These are phyloP conservation scores for Dryas drummondii DNA, from an alignment of 306 rosid genomes.

Conservation along the genomic window DNA sequence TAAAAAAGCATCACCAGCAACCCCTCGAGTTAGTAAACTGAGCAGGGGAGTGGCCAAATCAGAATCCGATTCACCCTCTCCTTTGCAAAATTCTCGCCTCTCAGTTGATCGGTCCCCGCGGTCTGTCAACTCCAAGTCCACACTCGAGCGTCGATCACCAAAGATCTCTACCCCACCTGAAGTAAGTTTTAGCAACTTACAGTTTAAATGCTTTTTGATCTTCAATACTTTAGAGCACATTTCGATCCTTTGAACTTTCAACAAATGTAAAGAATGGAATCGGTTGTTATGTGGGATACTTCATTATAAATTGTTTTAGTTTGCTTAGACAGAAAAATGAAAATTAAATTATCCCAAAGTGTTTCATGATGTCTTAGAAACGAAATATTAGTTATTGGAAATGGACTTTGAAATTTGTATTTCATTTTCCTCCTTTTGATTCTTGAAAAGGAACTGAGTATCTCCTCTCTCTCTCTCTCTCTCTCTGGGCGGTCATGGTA, in stretches of 20 bases:
- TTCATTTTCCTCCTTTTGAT: background rate
- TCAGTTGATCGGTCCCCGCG: conserved; percentile 83
- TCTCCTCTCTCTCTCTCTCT: background rate
- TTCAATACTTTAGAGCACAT: background rate
- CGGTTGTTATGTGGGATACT: background rate
- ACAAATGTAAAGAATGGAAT: background rate
- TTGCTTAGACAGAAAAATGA: background rate
- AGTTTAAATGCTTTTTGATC: background rate
- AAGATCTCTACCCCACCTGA: conserved; percentile 69
- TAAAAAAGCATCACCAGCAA: conserved; percentile 67
- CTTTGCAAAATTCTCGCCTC: conserved; percentile 66
- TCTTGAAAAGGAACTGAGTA: background rate
- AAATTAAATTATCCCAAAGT: background rate
- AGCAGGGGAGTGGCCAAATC: conserved; percentile 63
- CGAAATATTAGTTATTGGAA: background rate
- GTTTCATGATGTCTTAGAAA: background rate
- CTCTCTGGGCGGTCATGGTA: background rate
- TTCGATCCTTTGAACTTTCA: background rate
- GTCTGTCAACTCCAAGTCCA: conserved; percentile 57
- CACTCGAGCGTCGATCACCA: conserved; percentile 62
- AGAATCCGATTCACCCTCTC: conserved; percentile 71
- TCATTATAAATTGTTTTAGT: background rate
- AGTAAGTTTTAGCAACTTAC: conserved; percentile 48
- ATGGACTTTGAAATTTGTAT: background rate
- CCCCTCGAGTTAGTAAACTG: conserved; percentile 76